Conservation (phyloP, 805 yeast genomes). For the Zygosaccharomyces siamensis region DNA sequence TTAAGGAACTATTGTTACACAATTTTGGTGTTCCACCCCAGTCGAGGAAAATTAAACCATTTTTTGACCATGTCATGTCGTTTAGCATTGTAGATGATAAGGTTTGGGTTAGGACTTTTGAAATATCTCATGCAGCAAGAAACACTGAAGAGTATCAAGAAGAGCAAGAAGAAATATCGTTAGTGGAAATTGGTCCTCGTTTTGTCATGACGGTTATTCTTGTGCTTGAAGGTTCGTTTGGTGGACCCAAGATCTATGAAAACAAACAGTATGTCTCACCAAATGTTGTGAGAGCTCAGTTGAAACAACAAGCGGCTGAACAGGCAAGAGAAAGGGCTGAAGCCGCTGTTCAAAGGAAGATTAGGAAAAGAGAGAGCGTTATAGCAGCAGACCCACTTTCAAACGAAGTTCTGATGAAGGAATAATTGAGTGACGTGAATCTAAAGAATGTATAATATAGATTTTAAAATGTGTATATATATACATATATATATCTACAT, state of each 20-base stretch:
- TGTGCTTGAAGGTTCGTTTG: slow-evolving; percentile 91
- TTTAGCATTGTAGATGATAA: slow-evolving; percentile 89
- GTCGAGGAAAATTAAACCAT: slow-evolving; percentile 90
- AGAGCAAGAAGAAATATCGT: slow-evolving; percentile 55
- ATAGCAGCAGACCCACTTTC: slow-evolving; percentile 78
- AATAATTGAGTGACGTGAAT: slow-evolving; percentile 1
- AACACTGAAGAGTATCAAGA: slow-evolving; percentile 50
- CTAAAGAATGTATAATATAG: slow-evolving; percentile 2
- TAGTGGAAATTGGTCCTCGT: slow-evolving; percentile 96
- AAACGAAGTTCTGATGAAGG: slow-evolving; percentile 67
- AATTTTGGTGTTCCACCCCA: slow-evolving; percentile 93
- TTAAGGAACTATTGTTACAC: slow-evolving; percentile 79
- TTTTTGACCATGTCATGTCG: slow-evolving; percentile 90
- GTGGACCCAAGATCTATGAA: slow-evolving; percentile 96
- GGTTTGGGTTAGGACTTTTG: slow-evolving; percentile 93
- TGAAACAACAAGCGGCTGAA: slow-evolving; percentile 71
- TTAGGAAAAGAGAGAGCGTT: slow-evolving; percentile 69
- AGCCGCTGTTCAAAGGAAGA: slow-evolving; percentile 69
- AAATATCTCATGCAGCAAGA: slow-evolving; percentile 62
- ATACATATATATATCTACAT: slow-evolving; percentile 1
- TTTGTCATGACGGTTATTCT: slow-evolving; percentile 88
- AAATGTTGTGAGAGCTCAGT: slow-evolving; percentile 87
- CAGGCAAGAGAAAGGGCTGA: slow-evolving; percentile 75
- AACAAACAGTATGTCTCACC: slow-evolving; percentile 97
- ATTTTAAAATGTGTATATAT: not conserved